phyloP scores from a whole-genome alignment of 768 basidiomycete genomes.

The Auriscalpium orientale region DNA sequence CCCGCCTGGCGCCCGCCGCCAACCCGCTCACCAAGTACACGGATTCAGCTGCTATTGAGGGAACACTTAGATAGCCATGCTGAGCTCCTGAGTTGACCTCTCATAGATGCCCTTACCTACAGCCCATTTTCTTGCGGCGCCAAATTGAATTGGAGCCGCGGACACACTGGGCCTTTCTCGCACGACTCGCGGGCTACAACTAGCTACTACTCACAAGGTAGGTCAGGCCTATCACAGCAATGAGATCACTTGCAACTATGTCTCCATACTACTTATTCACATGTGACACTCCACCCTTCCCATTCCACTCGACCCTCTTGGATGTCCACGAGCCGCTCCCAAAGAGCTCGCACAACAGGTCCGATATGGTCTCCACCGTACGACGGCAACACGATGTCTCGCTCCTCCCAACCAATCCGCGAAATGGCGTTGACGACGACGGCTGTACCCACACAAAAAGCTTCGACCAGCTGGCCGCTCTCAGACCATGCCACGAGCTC shows the following conservation, averaged over 20 bases:
- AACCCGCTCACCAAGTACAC: no score
- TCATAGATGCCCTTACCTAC: no score
- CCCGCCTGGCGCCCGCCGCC: no score
- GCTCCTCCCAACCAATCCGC: slow-evolving; percentile 54
- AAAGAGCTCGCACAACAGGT: slow-evolving; percentile 59
- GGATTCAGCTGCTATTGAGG: no score
- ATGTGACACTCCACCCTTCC: slow-evolving; percentile 55
- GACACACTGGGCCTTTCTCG: no score
- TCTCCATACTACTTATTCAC: slow-evolving; percentile 19
- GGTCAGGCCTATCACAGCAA: no score
- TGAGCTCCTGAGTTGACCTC: no score
- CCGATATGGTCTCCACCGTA: slow-evolving; percentile 38
- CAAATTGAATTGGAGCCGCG: no score
- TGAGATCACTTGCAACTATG: not conserved
- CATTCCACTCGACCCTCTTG: slow-evolving; percentile 62
- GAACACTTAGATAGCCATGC: no score
- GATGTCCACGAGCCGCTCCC: slow-evolving; percentile 66
- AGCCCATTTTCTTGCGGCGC: no score
- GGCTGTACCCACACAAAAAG: slow-evolving; percentile 82
- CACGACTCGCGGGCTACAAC: no score
- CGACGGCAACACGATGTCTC: slow-evolving; percentile 38
- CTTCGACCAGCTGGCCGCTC: slow-evolving; percentile 66
- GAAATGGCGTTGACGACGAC: slow-evolving; percentile 68
- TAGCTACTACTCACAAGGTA: no score
- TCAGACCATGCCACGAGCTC: slow-evolving; percentile 37